Evolutionary conservation across 2,329 filamentous ascomycete genomes (phyloP), one percentile per base, ranked within the genome.

Genomic region (Acrocalymma vagum): DNA sequence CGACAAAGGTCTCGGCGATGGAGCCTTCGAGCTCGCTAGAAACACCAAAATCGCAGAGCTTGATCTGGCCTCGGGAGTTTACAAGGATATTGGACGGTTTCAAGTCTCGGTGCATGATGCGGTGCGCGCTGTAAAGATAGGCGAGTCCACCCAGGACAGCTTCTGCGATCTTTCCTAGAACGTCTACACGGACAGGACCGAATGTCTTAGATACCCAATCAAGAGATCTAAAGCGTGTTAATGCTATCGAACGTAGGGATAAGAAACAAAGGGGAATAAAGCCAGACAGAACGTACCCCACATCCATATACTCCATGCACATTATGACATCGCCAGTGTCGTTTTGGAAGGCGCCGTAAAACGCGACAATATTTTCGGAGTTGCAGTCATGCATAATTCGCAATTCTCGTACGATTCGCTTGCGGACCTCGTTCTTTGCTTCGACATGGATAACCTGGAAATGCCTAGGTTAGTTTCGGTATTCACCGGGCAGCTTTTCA

Each of bases 231-330:
- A 50, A 33, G 29, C 9, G 9, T 7, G 59, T 29, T 29, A 9
- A 21, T 40, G 15, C 28, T n/a, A 26, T 18, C 14, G 16, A 42
- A 36, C 13, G 25, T 13, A 39, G n/a, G 30, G n/a, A n/a, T n/a
- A n/a, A n/a, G n/a, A n/a, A n/a, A n/a, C n/a, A n/a, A n/a, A n/a
- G n/a, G n/a, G n/a, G n/a, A n/a, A n/a, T n/a, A n/a, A n/a, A n/a
- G 24, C 14, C 9, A 23, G 39, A 29, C 29, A 28, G 29, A 7
- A 76, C 89, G 72, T 81, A 97, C 94, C 94, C 94, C 68, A 93
- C 90, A 72, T 99, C 94, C 90, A 96, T 96, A 69, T 99, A 97
- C 71, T 99, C 94, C 94, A 99, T 99, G 72, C 94, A 99, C 86
- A 99, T 93, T 59, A 97, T 95, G 44, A 99, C 95, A 74, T 99